These are phyloP conservation scores for Starmerella floris DNA, from an alignment of 805 yeast genomes.

Conservation along the genomic window DNA sequence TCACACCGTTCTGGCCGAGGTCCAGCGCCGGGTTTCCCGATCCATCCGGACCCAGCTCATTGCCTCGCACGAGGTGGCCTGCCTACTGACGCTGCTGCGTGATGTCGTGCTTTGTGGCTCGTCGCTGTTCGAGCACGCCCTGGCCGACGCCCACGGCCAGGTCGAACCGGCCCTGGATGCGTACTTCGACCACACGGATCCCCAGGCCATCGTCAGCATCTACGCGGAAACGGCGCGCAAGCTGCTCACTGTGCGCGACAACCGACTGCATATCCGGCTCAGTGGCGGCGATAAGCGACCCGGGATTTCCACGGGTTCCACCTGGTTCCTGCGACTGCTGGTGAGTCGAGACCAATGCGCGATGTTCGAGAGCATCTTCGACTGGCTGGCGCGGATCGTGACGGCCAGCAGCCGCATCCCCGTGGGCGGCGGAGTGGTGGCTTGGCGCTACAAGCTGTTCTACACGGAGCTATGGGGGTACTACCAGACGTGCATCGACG, in stretches of 20 bases:
- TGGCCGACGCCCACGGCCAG: slow-evolving; percentile 1
- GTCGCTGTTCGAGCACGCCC: slow-evolving; percentile 3
- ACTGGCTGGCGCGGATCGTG: slow-evolving; percentile 7
- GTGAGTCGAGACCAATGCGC: slow-evolving; percentile 9
- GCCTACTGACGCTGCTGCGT: slow-evolving; percentile 4
- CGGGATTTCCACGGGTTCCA: not conserved
- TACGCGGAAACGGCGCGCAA: not conserved
- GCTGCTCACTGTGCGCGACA: not conserved
- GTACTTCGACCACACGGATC: not conserved
- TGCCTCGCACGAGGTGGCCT: not conserved
- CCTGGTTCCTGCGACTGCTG: not conserved
- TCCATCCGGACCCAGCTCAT: not conserved
- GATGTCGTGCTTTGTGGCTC: slow-evolving; percentile 14
- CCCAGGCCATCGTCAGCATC: not conserved
- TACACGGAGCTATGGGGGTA: slow-evolving; percentile 12
- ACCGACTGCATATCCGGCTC: not conserved
- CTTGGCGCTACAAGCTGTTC: slow-evolving; percentile 8
- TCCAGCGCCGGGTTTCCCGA: not conserved
- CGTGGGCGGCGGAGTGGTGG: not conserved
- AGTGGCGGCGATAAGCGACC: not conserved
- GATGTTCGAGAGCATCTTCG: slow-evolving; percentile 8
- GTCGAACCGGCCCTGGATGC: not conserved
- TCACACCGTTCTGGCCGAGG: not conserved
- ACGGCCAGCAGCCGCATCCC: slow-evolving; percentile 2
- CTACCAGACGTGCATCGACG: slow-evolving; percentile 10